These are phyloP conservation scores for Candida oleophila DNA, from an alignment of 805 yeast species.

Conservation along the genomic window DNA sequence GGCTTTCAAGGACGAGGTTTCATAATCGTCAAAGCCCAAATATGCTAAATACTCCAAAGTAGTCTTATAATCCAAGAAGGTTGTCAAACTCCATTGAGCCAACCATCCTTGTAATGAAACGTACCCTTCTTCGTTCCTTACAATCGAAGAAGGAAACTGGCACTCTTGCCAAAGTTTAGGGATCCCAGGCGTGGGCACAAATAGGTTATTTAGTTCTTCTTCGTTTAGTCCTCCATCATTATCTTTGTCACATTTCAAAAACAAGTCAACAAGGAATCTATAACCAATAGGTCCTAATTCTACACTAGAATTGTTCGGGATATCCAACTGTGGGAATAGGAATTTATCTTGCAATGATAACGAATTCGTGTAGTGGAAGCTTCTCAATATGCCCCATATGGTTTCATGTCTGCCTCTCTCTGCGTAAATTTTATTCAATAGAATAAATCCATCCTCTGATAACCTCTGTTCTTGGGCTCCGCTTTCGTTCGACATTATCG, in stretches of 20 bases:
- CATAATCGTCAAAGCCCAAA: constrained; percentile 70
- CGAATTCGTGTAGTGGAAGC: constrained; percentile 90
- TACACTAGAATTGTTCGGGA: constrained; percentile 72
- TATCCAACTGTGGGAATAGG: constrained; percentile 76
- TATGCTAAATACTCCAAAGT: constrained; percentile 88
- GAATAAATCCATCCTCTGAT: constrained; percentile 70
- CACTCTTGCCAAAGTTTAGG: constrained; percentile 85
- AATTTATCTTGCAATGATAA: constrained; percentile 78
- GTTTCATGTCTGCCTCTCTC: constrained; percentile 95
- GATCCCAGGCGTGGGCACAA: constrained; percentile 89
- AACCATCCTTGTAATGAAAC: constrained; percentile 97
- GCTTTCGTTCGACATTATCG: constrained; percentile 25
- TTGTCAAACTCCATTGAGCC: constrained; percentile 98
- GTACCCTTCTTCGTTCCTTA: constrained; percentile 83
- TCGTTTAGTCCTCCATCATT: constrained; percentile 94
- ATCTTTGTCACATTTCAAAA: constrained; percentile 84
- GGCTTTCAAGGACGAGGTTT: constrained; percentile 29
- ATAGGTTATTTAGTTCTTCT: constrained; percentile 63
- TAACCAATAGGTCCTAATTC: constrained; percentile 93
- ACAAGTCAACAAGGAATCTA: constrained; percentile 85
- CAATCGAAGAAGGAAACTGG: constrained; percentile 84
- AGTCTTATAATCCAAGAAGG: constrained; percentile 77
- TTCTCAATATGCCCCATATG: constrained; percentile 89
- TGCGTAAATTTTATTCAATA: constrained; percentile 77
- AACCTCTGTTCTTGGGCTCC: constrained; percentile 49